These are phyloP conservation scores for Cryphonectria radicalis DNA, from an alignment of 2,329 filamentous ascomycete species.

Conservation along the genomic window DNA sequence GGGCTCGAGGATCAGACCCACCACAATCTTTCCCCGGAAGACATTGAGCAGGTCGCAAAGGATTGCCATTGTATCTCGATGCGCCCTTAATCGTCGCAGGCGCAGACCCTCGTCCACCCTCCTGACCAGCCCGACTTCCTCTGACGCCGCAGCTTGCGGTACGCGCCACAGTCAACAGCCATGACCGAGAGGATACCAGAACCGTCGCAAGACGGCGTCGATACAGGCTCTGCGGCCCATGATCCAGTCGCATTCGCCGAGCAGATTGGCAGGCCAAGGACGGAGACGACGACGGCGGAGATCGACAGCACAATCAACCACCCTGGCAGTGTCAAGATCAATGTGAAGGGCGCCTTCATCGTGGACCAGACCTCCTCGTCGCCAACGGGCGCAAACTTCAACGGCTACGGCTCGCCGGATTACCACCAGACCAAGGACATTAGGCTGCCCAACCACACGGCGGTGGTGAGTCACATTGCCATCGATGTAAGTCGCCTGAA, in stretches of 20 bases:
- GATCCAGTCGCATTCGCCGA: conserved; percentile 25
- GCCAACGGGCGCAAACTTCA: conserved; percentile 43
- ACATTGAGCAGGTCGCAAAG: background rate
- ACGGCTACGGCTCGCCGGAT: conserved; percentile 52
- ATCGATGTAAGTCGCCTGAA: conserved; percentile 73
- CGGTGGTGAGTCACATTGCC: conserved; percentile 93
- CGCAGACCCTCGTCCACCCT: background rate
- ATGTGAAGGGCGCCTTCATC: conserved; percentile 95
- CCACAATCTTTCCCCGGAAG: background rate
- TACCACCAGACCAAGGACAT: conserved; percentile 85
- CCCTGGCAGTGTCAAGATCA: conserved; percentile 83
- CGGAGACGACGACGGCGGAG: conserved; percentile 56
- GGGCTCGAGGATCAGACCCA: background rate
- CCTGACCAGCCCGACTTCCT: background rate
- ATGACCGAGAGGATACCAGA: conserved; percentile 17
- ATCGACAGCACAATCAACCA: conserved; percentile 65
- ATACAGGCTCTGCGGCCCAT: background rate
- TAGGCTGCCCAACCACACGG: conserved; percentile 92
- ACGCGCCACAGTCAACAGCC: background rate
- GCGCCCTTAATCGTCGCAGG: background rate
- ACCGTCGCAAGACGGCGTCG: conserved; percentile 7
- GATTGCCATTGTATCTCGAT: background rate
- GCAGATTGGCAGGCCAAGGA: conserved; percentile 39
- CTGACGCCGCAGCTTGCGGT: background rate
- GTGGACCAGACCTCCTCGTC: conserved; percentile 76